These are phyloP conservation scores for Fusarium abutilonis DNA, from an alignment of 2,329 filamentous ascomycete genomes.

Conservation along the genomic window DNA sequence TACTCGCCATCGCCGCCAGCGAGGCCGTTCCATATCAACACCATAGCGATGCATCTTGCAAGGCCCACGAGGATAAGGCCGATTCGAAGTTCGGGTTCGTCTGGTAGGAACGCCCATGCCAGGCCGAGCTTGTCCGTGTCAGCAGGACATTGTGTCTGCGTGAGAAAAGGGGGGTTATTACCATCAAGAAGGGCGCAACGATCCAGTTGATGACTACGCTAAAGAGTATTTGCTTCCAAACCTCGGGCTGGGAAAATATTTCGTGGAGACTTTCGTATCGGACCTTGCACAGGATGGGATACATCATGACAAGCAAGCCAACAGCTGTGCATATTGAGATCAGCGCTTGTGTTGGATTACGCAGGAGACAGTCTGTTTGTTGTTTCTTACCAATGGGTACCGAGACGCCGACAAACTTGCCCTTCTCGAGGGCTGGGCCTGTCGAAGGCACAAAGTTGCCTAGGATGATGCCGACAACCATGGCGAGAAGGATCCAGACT, in stretches of 20 bases:
- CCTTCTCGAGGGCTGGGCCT: slow-evolving; percentile 71
- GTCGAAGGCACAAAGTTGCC: slow-evolving; percentile 77
- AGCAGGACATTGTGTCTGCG: slow-evolving; percentile 1
- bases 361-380: accelerated
- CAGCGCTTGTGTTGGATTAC: neutral
- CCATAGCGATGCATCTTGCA: slow-evolving; percentile 69
- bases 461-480: slow-evolving; percentile 77
- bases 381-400: slow-evolving; percentile 68
- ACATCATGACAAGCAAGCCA: slow-evolving; percentile 91
- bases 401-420: slow-evolving; percentile 75
- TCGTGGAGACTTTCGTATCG: slow-evolving; percentile 78
- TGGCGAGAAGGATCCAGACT: slow-evolving; percentile 81
- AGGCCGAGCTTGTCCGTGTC: slow-evolving; percentile 62
- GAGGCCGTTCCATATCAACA: slow-evolving; percentile 73
- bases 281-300: slow-evolving; percentile 89
- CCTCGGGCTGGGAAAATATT: slow-evolving; percentile 65
- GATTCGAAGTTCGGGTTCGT: slow-evolving; percentile 65
- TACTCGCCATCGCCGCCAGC: slow-evolving; percentile 83
- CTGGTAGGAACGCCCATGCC: slow-evolving; percentile 74
- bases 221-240: slow-evolving; percentile 84
- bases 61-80: slow-evolving; percentile 85
- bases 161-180: slow-evolving; percentile 49
- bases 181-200: slow-evolving; percentile 83
- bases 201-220: slow-evolving; percentile 85
- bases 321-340: slow-evolving; percentile 62